These are phyloP conservation scores for Metschnikowia drakensbergensis DNA, from an alignment of 805 yeast genomes.

Conservation along the genomic window DNA sequence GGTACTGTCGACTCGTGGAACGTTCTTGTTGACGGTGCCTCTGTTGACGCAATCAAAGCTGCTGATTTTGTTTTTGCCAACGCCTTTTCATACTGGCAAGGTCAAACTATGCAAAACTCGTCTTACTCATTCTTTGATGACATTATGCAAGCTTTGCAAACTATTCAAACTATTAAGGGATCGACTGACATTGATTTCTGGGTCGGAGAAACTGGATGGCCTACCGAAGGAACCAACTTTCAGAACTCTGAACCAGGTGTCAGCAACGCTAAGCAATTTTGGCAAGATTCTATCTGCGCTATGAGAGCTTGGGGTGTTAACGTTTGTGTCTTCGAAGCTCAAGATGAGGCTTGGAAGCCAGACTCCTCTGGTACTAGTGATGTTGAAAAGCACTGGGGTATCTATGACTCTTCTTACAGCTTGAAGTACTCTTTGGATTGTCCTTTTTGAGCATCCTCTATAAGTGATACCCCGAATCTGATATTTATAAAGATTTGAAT, in stretches of 20 bases:
- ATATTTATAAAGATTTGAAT: background rate
- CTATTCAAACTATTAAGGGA: constrained; percentile 82
- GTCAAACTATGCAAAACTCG: constrained; percentile 78
- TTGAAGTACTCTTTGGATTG: constrained; percentile 39
- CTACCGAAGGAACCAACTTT: constrained; percentile 75
- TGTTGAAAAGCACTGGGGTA: constrained; percentile 96
- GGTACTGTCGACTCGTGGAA: constrained; percentile 98
- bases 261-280: constrained; percentile 71
- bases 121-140: constrained; percentile 93
- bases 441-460: constrained; percentile 19
- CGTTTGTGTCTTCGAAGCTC: constrained; percentile 89
- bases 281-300: constrained; percentile 88
- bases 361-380: constrained; percentile 77
- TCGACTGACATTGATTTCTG: constrained; percentile 81
- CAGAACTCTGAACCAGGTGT: constrained; percentile 65
- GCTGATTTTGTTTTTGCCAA: constrained; percentile 87
- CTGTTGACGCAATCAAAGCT: constrained; percentile 67
- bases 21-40: constrained; percentile 74
- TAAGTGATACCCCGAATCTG: background rate
- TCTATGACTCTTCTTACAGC: constrained; percentile 52
- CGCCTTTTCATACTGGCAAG: constrained; percentile 99
- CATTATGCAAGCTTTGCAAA: constrained; percentile 94
- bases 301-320: constrained; percentile 95
- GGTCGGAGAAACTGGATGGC: constrained; percentile 99
- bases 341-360: constrained; percentile 96